These are phyloP conservation scores for Colletotrichum costaricense DNA, from an alignment of 2,329 filamentous ascomycete species.

Conservation along the genomic window DNA sequence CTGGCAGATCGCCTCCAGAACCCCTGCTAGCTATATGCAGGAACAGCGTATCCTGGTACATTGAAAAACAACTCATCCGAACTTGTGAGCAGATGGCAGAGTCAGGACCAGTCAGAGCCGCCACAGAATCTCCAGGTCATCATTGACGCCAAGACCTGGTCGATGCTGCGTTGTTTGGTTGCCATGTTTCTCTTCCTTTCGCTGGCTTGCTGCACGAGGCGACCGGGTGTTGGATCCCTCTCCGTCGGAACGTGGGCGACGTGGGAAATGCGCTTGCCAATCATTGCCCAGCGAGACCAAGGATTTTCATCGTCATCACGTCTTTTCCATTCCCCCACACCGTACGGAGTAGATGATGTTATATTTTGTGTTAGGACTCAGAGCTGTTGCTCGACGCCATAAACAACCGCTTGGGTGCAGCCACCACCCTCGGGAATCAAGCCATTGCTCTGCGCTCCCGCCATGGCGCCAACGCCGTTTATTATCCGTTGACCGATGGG, in stretches of 20 bases:
- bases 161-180: neutral
- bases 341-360: neutral
- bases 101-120: neutral
- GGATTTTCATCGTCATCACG: conserved; percentile 6
- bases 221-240: conserved; percentile 1
- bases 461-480: conserved; percentile 28
- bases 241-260: conserved; percentile 6
- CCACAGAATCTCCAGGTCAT: neutral
- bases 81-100: conserved; percentile 6
- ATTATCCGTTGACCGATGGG: conserved; percentile 12
- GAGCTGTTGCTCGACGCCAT: neutral
- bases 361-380: neutral
- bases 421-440: neutral
- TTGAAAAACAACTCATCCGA: conserved; percentile 28
- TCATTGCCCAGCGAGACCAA: conserved; percentile 13
- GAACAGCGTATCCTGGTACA: conserved; percentile 30
- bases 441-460: conserved; percentile 19
- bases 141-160: conserved; percentile 11
- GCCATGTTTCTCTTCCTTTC: neutral
- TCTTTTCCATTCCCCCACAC: conserved; percentile 3
- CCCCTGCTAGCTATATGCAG: conserved; percentile 35
- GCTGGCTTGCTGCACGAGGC: neutral
- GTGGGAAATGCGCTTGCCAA: conserved; percentile 28
- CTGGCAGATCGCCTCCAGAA: conserved; percentile 26
- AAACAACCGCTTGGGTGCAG: neutral